Conservation (phyloP, 192 early-diverging fungal genomes). For the Glomus cerebriforme region DNA sequence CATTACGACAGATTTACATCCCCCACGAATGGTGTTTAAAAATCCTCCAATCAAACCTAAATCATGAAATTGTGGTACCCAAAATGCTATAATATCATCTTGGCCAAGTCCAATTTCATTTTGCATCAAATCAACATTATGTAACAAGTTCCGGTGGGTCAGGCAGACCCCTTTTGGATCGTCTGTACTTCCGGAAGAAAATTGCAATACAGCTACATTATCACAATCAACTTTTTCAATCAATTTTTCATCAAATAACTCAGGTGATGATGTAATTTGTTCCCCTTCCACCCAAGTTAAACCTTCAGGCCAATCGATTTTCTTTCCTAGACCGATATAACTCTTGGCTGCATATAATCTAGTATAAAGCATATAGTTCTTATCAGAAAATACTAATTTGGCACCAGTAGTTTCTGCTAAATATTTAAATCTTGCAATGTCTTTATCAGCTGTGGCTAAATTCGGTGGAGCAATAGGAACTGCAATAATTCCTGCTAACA, state of each 20-base stretch:
- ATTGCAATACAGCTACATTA: constrained; percentile 26
- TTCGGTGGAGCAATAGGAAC: constrained; percentile 29
- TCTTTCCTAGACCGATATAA: constrained; percentile 5
- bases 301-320: constrained; percentile 26
- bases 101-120: not conserved
- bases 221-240: constrained; percentile 18
- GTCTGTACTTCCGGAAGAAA: constrained; percentile 25
- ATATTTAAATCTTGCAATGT: constrained; percentile 24
- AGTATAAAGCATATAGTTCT: constrained; percentile 15
- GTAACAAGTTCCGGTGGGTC: constrained; percentile 8
- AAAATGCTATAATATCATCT: constrained; percentile 10
- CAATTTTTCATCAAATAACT: constrained; percentile 16
- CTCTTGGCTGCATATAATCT: constrained; percentile 11
- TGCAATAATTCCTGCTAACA: constrained; percentile 15
- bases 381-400: not conserved
- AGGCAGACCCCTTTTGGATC: constrained; percentile 30
- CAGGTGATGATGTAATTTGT: not conserved
- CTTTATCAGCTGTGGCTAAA: constrained; percentile 21
- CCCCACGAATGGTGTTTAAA: constrained; percentile 19
- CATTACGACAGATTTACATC: constrained; percentile 20
- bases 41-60: constrained; percentile 24
- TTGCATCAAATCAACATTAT: constrained; percentile 29
- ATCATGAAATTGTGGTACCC: constrained; percentile 31
- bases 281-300: constrained; percentile 28
- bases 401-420: not conserved